Evolutionary conservation across 345 rosid species (phyloP).

Genomic region (Brassica cretica): DNA sequence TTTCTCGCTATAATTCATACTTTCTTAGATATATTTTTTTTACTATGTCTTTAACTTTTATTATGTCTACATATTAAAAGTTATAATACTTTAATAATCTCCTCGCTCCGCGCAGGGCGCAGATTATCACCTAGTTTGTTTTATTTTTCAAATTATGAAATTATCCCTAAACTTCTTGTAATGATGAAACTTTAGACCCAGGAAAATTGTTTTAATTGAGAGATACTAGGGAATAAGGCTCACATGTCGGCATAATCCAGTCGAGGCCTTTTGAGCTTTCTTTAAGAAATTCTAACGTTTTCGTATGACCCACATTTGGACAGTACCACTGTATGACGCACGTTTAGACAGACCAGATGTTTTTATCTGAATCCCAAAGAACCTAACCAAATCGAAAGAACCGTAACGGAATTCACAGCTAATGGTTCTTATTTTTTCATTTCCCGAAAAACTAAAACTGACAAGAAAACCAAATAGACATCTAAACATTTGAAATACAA

Average conservation of each 20-base stretch:
- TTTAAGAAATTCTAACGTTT: neutral
- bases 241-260: conserved; percentile 23
- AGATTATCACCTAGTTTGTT: too few species aligned
- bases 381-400: neutral
- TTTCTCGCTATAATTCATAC: too few species aligned
- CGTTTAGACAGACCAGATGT: neutral
- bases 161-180: neutral
- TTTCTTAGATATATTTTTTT: too few species aligned
- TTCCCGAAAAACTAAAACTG: too few species aligned
- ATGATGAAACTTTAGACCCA: neutral
- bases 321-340: neutral
- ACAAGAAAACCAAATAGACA: neutral
- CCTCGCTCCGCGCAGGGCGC: too few species aligned
- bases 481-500: neutral
- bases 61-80: too few species aligned
- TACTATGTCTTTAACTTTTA: too few species aligned
- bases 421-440: too few species aligned
- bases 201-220: neutral
- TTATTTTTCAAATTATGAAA: neutral
- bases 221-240: neutral
- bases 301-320: neutral
- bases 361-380: neutral
- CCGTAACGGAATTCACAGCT: neutral
- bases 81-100: too few species aligned
- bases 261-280: conserved; percentile 24